Evolutionary conservation across 495 filamentous ascomycete genomes (phyloP), one percentile per base, ranked within the genome.

Genomic region (Podospora bellae-mahoneyi): DNA sequence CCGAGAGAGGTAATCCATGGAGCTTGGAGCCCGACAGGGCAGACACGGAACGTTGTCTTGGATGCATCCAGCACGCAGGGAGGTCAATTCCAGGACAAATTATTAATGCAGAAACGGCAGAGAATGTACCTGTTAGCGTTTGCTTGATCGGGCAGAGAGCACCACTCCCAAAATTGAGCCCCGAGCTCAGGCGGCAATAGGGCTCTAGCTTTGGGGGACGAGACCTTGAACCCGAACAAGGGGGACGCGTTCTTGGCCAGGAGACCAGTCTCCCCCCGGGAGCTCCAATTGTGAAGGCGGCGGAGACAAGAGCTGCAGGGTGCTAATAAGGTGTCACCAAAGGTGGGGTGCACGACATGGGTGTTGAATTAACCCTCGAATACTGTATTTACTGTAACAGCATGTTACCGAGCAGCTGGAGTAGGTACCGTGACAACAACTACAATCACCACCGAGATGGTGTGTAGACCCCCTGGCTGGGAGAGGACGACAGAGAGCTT

Each of bases 371-470:
- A 58, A 58, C 55, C n/a, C n/a, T n/a, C 5, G 19, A 9, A 32
- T 63, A 63, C 30, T 18, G 61, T 63, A 63, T 48, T 63, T 63
- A 63, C 61, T 18, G 32, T 63, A 63, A 28, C 3, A n/a, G 23
- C 3, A 5, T 16, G 61, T 18, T 62, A 20, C 16, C 30, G 5
- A 62, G 27, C 16, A 9, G 60, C 60, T 18, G 26, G 39, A 9
- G 48, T 32, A 34, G 27, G 65, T 66, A 66, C 34, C 3, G 59
- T 67, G 66, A 64, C 66, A 57, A 63, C 23, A 59, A 58, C 9
- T 58, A 60, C 9, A 19, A 62, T 48, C 28, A 57, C 34, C 53
- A n/a, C 61, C 16, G 32, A 63, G 28, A 16, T 59, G 2, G 58
- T 20, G 26, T 59, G 23, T 13, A 32, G 55, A 16, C 57, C 65